These are phyloP conservation scores for Epichloe gansuensis DNA, from an alignment of 2,329 filamentous ascomycete species.

Conservation along the genomic window DNA sequence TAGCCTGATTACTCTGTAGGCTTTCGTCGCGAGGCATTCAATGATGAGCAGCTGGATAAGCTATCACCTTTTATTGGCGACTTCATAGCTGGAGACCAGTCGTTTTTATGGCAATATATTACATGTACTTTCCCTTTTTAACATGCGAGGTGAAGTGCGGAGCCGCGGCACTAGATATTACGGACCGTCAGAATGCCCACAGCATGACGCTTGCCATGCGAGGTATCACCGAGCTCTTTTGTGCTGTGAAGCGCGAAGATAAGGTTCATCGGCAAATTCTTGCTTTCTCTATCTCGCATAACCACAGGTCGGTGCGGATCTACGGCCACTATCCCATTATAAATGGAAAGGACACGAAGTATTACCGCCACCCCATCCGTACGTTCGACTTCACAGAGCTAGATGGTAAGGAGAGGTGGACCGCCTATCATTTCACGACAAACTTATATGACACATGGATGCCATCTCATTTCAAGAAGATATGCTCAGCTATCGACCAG, in stretches of 20 bases:
- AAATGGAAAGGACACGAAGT: slow-evolving; percentile 19
- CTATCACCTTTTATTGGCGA: slow-evolving; percentile 25
- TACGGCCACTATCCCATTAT: slow-evolving; percentile 30
- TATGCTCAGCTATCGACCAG: not conserved
- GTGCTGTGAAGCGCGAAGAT: slow-evolving; percentile 20
- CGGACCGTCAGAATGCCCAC: slow-evolving; percentile 28
- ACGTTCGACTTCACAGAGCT: slow-evolving; percentile 19
- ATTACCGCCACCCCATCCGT: slow-evolving; percentile 25
- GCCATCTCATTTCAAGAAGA: slow-evolving; percentile 2
- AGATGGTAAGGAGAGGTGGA: not conserved
- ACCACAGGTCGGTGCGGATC: slow-evolving; percentile 19
- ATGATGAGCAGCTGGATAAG: slow-evolving; percentile 27
- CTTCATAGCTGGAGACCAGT: slow-evolving; percentile 20
- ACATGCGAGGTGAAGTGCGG: slow-evolving; percentile 35
- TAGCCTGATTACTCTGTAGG: slow-evolving; percentile 33
- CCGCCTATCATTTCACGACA: not conserved
- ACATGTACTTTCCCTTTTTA: slow-evolving; percentile 38
- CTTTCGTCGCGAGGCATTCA: slow-evolving; percentile 30
- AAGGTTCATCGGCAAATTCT: slow-evolving; percentile 29
- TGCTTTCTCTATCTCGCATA: slow-evolving; percentile 28
- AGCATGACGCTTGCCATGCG: slow-evolving; percentile 28
- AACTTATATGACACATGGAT: not conserved
- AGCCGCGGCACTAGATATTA: slow-evolving; percentile 21
- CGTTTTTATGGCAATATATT: slow-evolving; percentile 30
- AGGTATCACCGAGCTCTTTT: slow-evolving; percentile 27